These are phyloP conservation scores for Diplodia intermedia DNA, from an alignment of 2,329 filamentous ascomycete species.

Conservation along the genomic window DNA sequence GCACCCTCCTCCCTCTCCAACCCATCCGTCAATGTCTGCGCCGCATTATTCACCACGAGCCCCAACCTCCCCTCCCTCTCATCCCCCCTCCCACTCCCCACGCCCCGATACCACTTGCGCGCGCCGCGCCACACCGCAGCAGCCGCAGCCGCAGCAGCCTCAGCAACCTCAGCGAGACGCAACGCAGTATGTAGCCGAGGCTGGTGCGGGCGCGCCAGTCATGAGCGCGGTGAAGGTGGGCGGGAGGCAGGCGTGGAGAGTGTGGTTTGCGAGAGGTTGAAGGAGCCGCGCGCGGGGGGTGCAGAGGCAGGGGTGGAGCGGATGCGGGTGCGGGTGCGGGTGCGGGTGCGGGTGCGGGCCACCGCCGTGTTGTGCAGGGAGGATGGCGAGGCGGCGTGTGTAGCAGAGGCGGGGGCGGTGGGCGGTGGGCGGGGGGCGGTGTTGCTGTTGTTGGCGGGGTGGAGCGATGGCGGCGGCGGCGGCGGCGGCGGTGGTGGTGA, in stretches of 20 bases:
- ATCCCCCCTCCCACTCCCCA: not conserved
- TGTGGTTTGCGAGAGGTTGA: slow-evolving; percentile 44
- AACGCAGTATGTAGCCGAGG: slow-evolving; percentile 40
- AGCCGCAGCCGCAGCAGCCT: too few relatives aligned
- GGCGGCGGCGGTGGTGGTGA: not conserved
- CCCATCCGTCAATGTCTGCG: slow-evolving; percentile 48
- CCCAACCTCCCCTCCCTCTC: slow-evolving; percentile 36
- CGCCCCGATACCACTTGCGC: slow-evolving; percentile 46
- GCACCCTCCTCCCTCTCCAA: not conserved
- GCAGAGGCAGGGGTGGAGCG: slow-evolving; percentile 44
- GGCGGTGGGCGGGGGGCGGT: not conserved
- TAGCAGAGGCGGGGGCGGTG: slow-evolving; percentile 40
- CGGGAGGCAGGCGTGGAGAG: slow-evolving; percentile 37
- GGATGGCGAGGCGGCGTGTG: slow-evolving; percentile 42
- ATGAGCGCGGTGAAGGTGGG: slow-evolving; percentile 41
- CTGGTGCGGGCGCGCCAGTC: slow-evolving; percentile 48
- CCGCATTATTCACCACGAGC: slow-evolving; percentile 51
- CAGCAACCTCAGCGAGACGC: too few relatives aligned
- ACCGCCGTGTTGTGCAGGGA: not conserved
- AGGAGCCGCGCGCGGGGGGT: slow-evolving; percentile 47
- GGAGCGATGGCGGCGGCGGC: not conserved
- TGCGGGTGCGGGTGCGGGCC: slow-evolving; percentile 29
- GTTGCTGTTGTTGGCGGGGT: not conserved
- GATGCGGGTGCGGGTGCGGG: slow-evolving; percentile 32
- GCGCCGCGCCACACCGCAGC: slow-evolving; percentile 49